These are phyloP conservation scores for Penicillium sp. DNA, from an alignment of 2,329 filamentous ascomycete genomes.

Conservation along the genomic window DNA sequence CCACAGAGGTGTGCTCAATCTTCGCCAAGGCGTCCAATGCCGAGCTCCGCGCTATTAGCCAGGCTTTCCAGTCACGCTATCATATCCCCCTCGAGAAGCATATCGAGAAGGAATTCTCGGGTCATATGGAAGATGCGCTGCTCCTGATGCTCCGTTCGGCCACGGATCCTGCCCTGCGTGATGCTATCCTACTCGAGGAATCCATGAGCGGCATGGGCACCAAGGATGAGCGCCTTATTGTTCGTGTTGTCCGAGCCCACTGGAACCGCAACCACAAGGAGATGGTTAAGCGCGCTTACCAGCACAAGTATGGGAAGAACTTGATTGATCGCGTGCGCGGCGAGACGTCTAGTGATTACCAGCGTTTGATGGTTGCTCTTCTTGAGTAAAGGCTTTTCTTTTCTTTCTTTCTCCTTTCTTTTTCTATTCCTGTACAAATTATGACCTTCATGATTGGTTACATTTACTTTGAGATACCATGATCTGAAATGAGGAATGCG, in stretches of 20 bases:
- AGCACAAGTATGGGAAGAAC: conserved; percentile 66
- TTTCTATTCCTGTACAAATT: conserved; percentile 3
- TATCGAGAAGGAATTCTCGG: conserved; percentile 79
- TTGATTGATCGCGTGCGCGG: conserved; percentile 69
- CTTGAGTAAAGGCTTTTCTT: conserved; percentile 37
- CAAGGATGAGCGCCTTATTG: conserved; percentile 76
- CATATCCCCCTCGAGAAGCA: conserved; percentile 68
- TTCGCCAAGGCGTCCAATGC: conserved; percentile 73
- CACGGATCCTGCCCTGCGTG: conserved; percentile 77
- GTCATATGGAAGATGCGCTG: conserved; percentile 87
- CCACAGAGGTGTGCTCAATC: conserved; percentile 67
- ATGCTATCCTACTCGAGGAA: conserved; percentile 78
- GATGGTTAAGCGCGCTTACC: conserved; percentile 76
- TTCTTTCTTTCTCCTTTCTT: not conserved
- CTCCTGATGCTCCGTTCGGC: conserved; percentile 76
- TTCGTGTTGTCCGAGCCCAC: conserved; percentile 75
- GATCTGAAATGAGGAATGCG: conserved; percentile 4
- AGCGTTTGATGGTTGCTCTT: conserved; percentile 70
- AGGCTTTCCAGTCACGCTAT: conserved; percentile 73
- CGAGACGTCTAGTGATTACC: conserved; percentile 84
- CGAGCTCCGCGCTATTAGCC: conserved; percentile 78
- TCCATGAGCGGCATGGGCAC: conserved; percentile 86
- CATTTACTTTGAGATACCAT: conserved; percentile 2
- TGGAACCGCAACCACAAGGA: conserved; percentile 76
- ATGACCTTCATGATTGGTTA: not conserved